Evolutionary conservation across 1,139 yeast genomes (phyloP).

Genomic region (Geotrichum carabidarum): DNA sequence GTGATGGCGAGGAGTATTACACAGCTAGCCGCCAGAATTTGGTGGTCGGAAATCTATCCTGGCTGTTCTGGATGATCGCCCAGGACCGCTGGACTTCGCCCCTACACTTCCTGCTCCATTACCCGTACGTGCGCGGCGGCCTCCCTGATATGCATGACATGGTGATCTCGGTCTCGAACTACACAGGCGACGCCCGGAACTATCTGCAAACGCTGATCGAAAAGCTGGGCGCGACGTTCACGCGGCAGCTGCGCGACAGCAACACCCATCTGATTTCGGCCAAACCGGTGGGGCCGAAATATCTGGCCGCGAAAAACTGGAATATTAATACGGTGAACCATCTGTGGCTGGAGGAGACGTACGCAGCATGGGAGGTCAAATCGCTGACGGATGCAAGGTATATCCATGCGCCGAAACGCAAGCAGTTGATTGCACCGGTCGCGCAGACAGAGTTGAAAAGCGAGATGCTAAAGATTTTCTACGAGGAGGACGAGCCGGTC

Average conservation of each 20-base stretch:
- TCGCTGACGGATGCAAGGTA: constrained; percentile 46
- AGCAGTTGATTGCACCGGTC: constrained; percentile 43
- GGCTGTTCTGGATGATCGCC: constrained; percentile 67
- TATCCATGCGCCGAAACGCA: constrained; percentile 39
- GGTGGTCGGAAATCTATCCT: constrained; percentile 61
- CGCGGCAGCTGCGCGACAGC: constrained; percentile 53
- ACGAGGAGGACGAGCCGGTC: constrained; percentile 21
- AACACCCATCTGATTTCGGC: constrained; percentile 75
- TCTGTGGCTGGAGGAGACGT: constrained; percentile 85
- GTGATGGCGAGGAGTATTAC: constrained; percentile 4
- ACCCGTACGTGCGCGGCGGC: constrained; percentile 59
- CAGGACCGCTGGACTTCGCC: constrained; percentile 58
- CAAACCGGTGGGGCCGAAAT: constrained; percentile 65
- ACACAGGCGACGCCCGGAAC: constrained; percentile 75
- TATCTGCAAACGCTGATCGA: constrained; percentile 63
- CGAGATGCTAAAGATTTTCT: constrained; percentile 43
- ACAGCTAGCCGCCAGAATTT: constrained; percentile 34
- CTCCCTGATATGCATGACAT: constrained; percentile 50
- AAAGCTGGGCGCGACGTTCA: constrained; percentile 71
- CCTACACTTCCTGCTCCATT: constrained; percentile 53
- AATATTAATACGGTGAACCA: constrained; percentile 64
- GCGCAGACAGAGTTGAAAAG: constrained; percentile 50
- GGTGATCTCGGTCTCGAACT: constrained; percentile 67
- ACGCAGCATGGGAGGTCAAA: constrained; percentile 53
- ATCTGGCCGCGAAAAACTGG: constrained; percentile 64